Percentiles rank a stretch among this genome's conserved stretches.
These are phyloP conservation scores for Trichoderma koningiopsis DNA, from an alignment of 2,329 filamentous ascomycete genomes.

Conservation along the genomic window DNA sequence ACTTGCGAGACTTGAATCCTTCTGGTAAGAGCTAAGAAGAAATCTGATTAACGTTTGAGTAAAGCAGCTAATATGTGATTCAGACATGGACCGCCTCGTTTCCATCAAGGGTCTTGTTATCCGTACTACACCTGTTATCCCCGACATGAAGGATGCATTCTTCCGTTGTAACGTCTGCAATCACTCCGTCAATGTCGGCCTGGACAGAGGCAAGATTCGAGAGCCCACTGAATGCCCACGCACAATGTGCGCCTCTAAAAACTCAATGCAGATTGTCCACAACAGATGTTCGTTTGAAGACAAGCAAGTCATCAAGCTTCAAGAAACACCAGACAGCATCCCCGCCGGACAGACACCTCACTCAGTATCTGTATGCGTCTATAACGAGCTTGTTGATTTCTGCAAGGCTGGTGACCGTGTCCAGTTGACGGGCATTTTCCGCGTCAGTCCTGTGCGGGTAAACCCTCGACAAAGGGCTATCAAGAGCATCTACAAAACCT, in stretches of 20 bases:
- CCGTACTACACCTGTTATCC: constrained; percentile 91
- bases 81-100: constrained; percentile 93
- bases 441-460: constrained; percentile 87
- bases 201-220: constrained; percentile 94
- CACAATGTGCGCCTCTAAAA: constrained; percentile 76
- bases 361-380: constrained; percentile 92
- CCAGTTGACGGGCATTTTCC: constrained; percentile 95
- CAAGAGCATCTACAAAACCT: constrained; percentile 97
- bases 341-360: constrained; percentile 96
- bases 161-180: constrained; percentile 95
- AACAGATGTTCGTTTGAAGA: constrained; percentile 94
- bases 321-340: constrained; percentile 94
- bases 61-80: not conserved
- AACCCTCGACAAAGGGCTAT: constrained; percentile 91
- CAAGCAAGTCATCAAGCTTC: constrained; percentile 98
- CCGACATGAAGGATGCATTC: constrained; percentile 98
- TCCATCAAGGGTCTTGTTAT: constrained; percentile 96
- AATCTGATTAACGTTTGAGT: not conserved
- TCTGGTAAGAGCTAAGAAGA: constrained; percentile 54
- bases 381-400: constrained; percentile 95
- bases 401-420: constrained; percentile 98
- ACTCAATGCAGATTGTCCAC: constrained; percentile 98
- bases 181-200: constrained; percentile 84
- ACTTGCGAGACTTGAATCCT: constrained; percentile 91
- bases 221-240: constrained; percentile 91